Percentiles rank a stretch among this genome's conserved stretches.
Conservation (phyloP, 2,329 filamentous ascomycete genomes). For the Trichoderma guizhouense region DNA sequence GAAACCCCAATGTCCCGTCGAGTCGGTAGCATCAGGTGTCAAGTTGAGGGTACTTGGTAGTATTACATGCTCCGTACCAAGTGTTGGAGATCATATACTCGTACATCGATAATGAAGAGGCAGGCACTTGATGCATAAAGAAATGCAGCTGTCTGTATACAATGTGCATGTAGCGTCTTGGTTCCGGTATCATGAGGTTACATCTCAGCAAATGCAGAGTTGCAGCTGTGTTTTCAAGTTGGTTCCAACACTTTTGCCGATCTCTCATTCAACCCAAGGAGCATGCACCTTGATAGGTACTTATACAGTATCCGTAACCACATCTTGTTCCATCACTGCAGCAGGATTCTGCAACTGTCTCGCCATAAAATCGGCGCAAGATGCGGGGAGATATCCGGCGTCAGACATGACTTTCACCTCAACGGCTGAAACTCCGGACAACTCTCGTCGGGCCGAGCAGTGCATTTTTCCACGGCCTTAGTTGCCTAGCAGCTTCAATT, state of each 20-base stretch:
- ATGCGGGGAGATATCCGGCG: conserved; percentile 13
- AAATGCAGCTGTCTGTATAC: background rate
- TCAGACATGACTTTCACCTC: background rate
- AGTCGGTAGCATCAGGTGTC: background rate
- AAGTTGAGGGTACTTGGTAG: background rate
- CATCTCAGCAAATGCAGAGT: background rate
- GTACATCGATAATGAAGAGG: background rate
- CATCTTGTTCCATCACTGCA: background rate
- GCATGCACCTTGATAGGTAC: background rate
- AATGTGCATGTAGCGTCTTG: background rate
- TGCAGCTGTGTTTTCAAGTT: background rate
- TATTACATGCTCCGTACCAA: background rate
- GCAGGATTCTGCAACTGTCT: background rate
- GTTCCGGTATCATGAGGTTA: background rate
- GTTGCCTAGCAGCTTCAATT: background rate
- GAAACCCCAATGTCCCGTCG: background rate
- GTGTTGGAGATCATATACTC: background rate
- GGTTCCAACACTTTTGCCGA: background rate
- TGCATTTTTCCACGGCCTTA: background rate
- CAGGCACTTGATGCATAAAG: background rate
- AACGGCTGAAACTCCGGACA: background rate
- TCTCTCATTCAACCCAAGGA: background rate
- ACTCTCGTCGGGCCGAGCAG: background rate
- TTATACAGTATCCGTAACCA: background rate
- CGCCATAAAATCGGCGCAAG: background rate